Evolutionary conservation across 164 flowering plant genomes (phyloP).

Genomic region (Dillenia turbinata): DNA sequence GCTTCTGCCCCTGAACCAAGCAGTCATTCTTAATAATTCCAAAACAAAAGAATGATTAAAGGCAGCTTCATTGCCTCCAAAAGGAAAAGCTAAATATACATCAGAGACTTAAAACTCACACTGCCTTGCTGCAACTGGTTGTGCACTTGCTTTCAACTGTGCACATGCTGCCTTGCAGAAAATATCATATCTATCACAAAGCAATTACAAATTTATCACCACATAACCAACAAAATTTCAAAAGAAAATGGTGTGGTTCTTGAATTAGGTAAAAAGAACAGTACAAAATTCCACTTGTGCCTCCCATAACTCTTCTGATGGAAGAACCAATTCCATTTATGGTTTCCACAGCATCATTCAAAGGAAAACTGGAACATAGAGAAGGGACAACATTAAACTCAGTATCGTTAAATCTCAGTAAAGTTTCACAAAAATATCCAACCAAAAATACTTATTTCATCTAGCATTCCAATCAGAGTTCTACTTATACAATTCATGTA

Average conservation of each 20-base stretch:
- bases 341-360: conserved; percentile 93
- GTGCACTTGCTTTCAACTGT: conserved; percentile 40
- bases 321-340: conserved; percentile 79
- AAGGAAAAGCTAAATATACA: no score
- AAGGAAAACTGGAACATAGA: conserved; percentile 66
- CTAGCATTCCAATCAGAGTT: no score
- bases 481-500: no score
- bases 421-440: background rate
- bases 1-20: conserved; percentile 81
- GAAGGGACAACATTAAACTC: conserved; percentile 2
- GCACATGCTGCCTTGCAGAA: conserved; percentile 85
- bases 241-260: background rate
- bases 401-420: background rate
- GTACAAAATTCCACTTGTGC: conserved; percentile 96
- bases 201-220: background rate
- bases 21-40: no score
- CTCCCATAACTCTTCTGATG: conserved; percentile 88
- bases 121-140: conserved; percentile 43
- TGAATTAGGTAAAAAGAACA: background rate
- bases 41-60: no score
- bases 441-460: background rate
- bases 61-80: no score
- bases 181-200: conserved; percentile 60
- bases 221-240: background rate
- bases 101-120: conserved; percentile 43